These are phyloP conservation scores for Peronospora destructor DNA, from an alignment of 352 stramenopile genomes.

Conservation along the genomic window DNA sequence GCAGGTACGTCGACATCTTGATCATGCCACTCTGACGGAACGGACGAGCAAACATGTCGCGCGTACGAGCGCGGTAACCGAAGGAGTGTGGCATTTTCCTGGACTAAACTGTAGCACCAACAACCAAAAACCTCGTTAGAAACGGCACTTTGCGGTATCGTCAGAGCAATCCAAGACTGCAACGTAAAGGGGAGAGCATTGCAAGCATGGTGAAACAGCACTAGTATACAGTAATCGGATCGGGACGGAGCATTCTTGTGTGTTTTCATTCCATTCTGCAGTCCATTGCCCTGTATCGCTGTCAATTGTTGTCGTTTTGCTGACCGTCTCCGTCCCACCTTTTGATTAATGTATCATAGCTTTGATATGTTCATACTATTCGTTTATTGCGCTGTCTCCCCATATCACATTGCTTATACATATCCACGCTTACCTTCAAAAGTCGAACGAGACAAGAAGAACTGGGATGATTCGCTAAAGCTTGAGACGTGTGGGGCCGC, in stretches of 20 bases:
- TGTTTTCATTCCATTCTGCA: not conserved
- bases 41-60: slow-evolving; percentile 99
- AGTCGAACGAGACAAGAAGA: slow-evolving; percentile 80
- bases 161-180: not conserved
- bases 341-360: not conserved
- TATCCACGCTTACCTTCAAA: slow-evolving; percentile 47
- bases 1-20: slow-evolving; percentile 95
- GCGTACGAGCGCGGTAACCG: slow-evolving; percentile 97
- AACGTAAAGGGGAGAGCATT: slow-evolving; percentile 1
- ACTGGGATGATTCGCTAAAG: slow-evolving; percentile 35
- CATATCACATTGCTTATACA: not conserved
- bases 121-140: slow-evolving; percentile 21
- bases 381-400: not conserved
- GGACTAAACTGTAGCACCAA: slow-evolving; percentile 30
- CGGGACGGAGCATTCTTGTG: not conserved
- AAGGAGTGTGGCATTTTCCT: slow-evolving; percentile 97
- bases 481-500: slow-evolving; percentile 11
- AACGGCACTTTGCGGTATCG: slow-evolving; percentile 4
- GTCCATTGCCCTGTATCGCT: slow-evolving; percentile 16
- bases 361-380: slow-evolving; percentile 3
- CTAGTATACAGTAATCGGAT: slow-evolving; percentile 1
- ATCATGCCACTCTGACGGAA: slow-evolving; percentile 96
- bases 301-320: slow-evolving; percentile 8
- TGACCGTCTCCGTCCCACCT: too few relatives aligned
- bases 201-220: not conserved